These are phyloP conservation scores for Penicillium rolfsii DNA, from an alignment of 2,329 filamentous ascomycete species.

Conservation along the genomic window DNA sequence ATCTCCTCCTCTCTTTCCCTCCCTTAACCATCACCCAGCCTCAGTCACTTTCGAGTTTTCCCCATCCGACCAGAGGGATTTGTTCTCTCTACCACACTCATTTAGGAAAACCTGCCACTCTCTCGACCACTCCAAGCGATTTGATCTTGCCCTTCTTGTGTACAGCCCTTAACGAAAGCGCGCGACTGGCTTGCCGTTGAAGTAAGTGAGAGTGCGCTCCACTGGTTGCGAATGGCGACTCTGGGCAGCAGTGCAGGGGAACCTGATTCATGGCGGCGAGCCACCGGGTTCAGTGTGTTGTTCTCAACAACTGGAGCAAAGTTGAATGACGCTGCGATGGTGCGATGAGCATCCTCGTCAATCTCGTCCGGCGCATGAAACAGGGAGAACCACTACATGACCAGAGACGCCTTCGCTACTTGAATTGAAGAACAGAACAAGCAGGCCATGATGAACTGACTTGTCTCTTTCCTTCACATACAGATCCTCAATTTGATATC, in stretches of 20 bases:
- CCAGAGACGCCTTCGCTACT: neutral
- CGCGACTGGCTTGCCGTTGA: constrained; percentile 35
- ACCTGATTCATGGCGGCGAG: neutral
- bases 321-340: neutral
- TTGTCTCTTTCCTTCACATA: neutral
- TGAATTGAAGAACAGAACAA: neutral
- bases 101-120: constrained; percentile 42
- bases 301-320: neutral
- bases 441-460: constrained; percentile 2
- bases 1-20: constrained; percentile 25
- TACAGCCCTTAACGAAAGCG: constrained; percentile 34
- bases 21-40: constrained; percentile 20
- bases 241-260: neutral
- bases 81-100: constrained; percentile 46
- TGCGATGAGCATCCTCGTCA: neutral
- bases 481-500: constrained; percentile 17
- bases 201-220: constrained; percentile 31
- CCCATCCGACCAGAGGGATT: constrained; percentile 47
- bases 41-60: constrained; percentile 38
- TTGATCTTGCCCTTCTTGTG: constrained; percentile 24
- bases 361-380: neutral
- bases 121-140: constrained; percentile 22
- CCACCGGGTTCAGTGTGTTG: neutral
- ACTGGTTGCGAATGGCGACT: neutral
- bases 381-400: neutral